These are phyloP conservation scores for Cantharellus anzutake DNA, from an alignment of 768 basidiomycete genomes.

Conservation along the genomic window DNA sequence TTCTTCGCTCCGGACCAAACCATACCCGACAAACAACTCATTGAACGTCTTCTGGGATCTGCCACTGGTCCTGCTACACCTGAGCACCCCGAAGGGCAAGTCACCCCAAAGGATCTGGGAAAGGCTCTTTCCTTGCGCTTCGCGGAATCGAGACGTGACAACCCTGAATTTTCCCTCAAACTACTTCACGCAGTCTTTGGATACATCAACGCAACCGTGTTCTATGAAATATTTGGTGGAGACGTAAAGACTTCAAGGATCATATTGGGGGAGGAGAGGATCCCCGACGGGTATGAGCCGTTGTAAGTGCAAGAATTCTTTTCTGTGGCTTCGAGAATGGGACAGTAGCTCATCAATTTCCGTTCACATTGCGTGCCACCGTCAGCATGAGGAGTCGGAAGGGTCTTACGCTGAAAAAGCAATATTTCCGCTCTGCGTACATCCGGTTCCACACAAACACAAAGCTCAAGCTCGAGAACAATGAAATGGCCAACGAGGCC, in stretches of 20 bases:
- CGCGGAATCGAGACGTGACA: background rate
- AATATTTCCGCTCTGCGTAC: too few relatives aligned
- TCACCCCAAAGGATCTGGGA: background rate
- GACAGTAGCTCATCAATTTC: background rate
- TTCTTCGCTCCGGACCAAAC: constrained; percentile 32
- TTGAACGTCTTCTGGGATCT: constrained; percentile 15
- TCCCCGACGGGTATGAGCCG: constrained; percentile 58
- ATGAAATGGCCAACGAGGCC: too few relatives aligned
- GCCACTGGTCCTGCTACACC: constrained; percentile 26
- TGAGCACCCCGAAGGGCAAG: constrained; percentile 10
- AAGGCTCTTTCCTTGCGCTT: background rate
- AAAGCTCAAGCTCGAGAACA: too few relatives aligned
- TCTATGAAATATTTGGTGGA: constrained; percentile 51
- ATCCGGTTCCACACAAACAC: too few relatives aligned
- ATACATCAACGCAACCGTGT: constrained; percentile 33
- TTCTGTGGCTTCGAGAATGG: background rate
- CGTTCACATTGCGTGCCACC: background rate
- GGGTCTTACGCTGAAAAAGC: background rate
- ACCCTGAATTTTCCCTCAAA: background rate
- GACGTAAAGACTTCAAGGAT: constrained; percentile 33
- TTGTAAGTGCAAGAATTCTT: constrained; percentile 2
- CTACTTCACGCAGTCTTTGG: constrained; percentile 22
- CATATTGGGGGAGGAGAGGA: constrained; percentile 43
- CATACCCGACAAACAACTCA: constrained; percentile 31
- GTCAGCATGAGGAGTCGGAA: background rate